Evolutionary conservation across 2,329 filamentous ascomycete genomes (phyloP), one percentile per base, ranked within the genome.

Genomic region (Pseudogymnoascus pannorum): DNA sequence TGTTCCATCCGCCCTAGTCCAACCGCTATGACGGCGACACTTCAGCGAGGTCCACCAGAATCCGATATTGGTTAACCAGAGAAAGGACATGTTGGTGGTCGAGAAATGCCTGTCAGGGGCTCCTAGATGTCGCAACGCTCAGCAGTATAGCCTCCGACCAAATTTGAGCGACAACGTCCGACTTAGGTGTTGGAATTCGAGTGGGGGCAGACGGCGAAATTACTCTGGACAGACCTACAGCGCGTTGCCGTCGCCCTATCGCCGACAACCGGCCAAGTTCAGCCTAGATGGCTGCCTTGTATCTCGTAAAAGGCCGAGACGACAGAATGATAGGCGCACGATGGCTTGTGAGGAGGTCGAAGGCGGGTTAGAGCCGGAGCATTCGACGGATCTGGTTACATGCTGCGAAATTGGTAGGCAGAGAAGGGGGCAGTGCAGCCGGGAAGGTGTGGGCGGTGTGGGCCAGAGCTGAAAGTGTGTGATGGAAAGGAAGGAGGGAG

Each of bases 401-500:
- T 44, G 31, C 40, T 11, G 44, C 20, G 26, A 57, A 31, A 57
- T 33, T 57, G n/a, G 51, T 33, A 33, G 51, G 51, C 51, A 33
- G 51, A 20, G 26, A 31, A 31, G n/a, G 51, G 51, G 51, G 16
- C 38, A 22, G 51, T 33, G 51, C 51, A 18, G 18, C 51, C 2
- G 8, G 33, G 51, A 57, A 57, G 24, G 51, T 33, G 24, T 35
- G 5, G 18, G 33, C 14, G 2, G n/a, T 57, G 51, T 35, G 8
- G n/a, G 51, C 51, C 6, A 57, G 24, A 57, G 24, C 22, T 5
- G 11, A 57, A 57, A 33, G 51, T 57, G 51, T 57, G 51, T 57
- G 8, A 57, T 57, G 26, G 51, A 57, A 57, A 33, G 51, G 51
- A 35, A 57, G 16, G 40, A 33, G 40, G 40, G 40, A 44, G 40